Conservation (phyloP, 345 rosid species). For the Alliaria petiolata region DNA sequence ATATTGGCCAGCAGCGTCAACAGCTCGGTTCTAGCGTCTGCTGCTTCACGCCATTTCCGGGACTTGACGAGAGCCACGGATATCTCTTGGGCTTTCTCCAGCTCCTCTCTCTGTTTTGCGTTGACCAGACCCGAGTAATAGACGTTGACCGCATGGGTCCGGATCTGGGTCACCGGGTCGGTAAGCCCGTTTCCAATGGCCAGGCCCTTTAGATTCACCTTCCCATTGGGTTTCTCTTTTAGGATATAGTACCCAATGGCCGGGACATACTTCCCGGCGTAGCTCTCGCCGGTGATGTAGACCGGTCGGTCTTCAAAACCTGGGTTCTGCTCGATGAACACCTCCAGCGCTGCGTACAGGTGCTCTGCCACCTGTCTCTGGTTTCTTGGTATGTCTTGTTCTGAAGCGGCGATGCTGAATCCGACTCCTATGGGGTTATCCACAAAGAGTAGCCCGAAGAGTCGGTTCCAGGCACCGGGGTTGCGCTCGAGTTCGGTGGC, state of each 20-base stretch:
- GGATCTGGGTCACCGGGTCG: slow-evolving; percentile 57
- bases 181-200: slow-evolving; percentile 84
- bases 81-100: slow-evolving; percentile 52
- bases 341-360: slow-evolving; percentile 50
- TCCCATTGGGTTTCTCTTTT: slow-evolving; percentile 37
- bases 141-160: slow-evolving; percentile 51
- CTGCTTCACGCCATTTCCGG: slow-evolving; percentile 59
- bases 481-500: slow-evolving; percentile 42
- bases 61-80: slow-evolving; percentile 37
- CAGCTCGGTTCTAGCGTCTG: slow-evolving; percentile 43
- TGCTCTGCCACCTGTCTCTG: slow-evolving; percentile 61
- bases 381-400: slow-evolving; percentile 55
- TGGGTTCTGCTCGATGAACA: slow-evolving; percentile 44
- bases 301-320: slow-evolving; percentile 50
- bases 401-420: slow-evolving; percentile 64
- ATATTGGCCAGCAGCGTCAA: slow-evolving; percentile 42
- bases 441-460: slow-evolving; percentile 68
- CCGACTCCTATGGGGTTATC: slow-evolving; percentile 88
- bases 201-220: slow-evolving; percentile 56
- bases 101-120: slow-evolving; percentile 52
- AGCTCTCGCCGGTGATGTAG: slow-evolving; percentile 75
- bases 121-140: slow-evolving; percentile 63
- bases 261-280: slow-evolving; percentile 80
- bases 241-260: slow-evolving; percentile 70
- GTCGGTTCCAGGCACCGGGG: slow-evolving; percentile 73